Conservation (phyloP, 2,329 filamentous ascomycete species). For the Niveomyces coronatus region DNA sequence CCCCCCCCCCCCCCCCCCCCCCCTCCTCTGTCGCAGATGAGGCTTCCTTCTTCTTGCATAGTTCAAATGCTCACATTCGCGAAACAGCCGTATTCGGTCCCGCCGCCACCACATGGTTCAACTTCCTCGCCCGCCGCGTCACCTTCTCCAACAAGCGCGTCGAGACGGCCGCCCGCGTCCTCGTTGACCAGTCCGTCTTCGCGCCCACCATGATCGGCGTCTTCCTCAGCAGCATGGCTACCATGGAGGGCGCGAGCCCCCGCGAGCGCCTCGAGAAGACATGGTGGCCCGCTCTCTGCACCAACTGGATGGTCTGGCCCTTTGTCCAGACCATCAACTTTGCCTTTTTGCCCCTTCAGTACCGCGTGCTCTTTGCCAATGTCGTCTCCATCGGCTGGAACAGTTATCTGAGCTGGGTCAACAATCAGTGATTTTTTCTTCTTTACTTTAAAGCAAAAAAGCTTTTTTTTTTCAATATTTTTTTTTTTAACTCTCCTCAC, state of each 20-base stretch:
- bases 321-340: conserved; percentile 80
- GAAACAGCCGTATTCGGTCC: conserved; percentile 71
- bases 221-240: conserved; percentile 78
- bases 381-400: conserved; percentile 61
- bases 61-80: too few relatives aligned
- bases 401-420: conserved; percentile 52
- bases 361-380: conserved; percentile 80
- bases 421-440: conserved; percentile 32
- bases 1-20: conserved; percentile 1
- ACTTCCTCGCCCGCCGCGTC: conserved; percentile 63
- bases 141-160: conserved; percentile 51
- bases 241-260: conserved; percentile 56
- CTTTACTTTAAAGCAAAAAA: background rate
- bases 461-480: background rate
- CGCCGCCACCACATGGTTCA: conserved; percentile 78
- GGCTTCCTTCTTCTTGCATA: too few relatives aligned
- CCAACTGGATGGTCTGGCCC: conserved; percentile 87
- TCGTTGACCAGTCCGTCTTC: conserved; percentile 71
- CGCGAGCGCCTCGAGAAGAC: conserved; percentile 60
- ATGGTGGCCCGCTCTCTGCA: conserved; percentile 61
- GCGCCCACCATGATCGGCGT: conserved; percentile 72
- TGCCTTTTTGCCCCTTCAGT: conserved; percentile 71
- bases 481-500: too few relatives aligned
- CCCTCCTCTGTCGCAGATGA: background rate
- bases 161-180: conserved; percentile 69